These are phyloP conservation scores for Suillus alpinus DNA, from an alignment of 768 basidiomycete species.

Conservation along the genomic window DNA sequence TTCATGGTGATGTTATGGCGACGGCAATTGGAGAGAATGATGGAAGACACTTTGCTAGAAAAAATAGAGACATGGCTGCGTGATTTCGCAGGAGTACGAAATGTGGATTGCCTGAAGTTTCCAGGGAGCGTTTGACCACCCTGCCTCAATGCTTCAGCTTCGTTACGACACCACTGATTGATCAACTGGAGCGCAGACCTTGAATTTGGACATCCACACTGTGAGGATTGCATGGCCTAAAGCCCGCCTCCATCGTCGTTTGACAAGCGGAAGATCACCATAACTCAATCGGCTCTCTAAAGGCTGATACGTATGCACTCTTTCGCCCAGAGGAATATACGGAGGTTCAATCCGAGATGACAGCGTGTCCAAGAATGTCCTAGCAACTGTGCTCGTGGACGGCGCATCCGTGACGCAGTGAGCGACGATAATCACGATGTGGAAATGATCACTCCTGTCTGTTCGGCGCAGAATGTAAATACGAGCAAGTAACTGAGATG, in stretches of 20 bases:
- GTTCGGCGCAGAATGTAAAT: slow-evolving; percentile 38
- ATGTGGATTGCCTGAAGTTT: slow-evolving; percentile 33
- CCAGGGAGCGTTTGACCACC: slow-evolving; percentile 55
- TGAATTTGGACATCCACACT: slow-evolving; percentile 30
- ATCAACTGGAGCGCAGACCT: slow-evolving; percentile 25
- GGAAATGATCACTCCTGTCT: slow-evolving; percentile 36
- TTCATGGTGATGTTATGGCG: slow-evolving; percentile 45
- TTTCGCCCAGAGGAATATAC: slow-evolving; percentile 27
- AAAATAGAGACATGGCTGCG: slow-evolving; percentile 21
- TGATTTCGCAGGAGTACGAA: slow-evolving; percentile 40
- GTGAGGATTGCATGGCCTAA: slow-evolving; percentile 37
- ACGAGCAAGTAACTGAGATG: slow-evolving; percentile 39
- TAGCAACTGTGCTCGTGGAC: slow-evolving; percentile 39
- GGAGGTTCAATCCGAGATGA: slow-evolving; percentile 8
- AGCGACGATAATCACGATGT: slow-evolving; percentile 43
- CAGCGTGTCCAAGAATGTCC: slow-evolving; percentile 43
- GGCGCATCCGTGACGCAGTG: slow-evolving; percentile 54
- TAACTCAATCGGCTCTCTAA: slow-evolving; percentile 38
- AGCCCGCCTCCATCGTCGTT: slow-evolving; percentile 44
- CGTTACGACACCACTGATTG: neutral
- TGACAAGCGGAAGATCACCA: slow-evolving; percentile 30
- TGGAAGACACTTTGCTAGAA: slow-evolving; percentile 25
- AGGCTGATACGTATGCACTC: slow-evolving; percentile 40
- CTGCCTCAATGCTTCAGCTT: slow-evolving; percentile 25
- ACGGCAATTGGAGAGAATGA: slow-evolving; percentile 37